Percentiles rank a stretch among this genome's conserved stretches.
Evolutionary conservation across 768 basidiomycete species (phyloP).

Genomic region (Tylopilus rubrobrunneus): DNA sequence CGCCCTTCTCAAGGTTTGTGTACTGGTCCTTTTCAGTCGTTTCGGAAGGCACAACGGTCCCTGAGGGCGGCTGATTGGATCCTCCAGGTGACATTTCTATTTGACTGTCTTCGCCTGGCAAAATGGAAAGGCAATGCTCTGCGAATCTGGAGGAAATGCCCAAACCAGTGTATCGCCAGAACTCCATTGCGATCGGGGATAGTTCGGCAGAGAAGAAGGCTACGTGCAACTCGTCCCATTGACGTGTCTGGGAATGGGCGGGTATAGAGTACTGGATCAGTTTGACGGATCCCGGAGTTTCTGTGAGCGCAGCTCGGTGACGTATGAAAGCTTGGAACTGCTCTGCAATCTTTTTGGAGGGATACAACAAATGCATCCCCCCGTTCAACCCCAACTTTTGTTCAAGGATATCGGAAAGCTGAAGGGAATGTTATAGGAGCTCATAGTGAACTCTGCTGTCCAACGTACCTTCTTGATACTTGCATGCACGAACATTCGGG

Average conservation of each 20-base stretch:
- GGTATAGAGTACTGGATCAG: slow-evolving; percentile 70
- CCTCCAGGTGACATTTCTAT: slow-evolving; percentile 21
- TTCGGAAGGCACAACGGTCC: too few species aligned
- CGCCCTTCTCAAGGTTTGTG: too few species aligned
- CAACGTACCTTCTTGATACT: too few species aligned
- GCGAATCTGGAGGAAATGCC: slow-evolving; percentile 88
- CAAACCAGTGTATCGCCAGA: slow-evolving; percentile 93
- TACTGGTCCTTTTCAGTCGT: too few species aligned
- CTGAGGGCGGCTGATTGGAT: slow-evolving; percentile 5
- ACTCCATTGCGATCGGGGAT: slow-evolving; percentile 72
- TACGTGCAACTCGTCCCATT: slow-evolving; percentile 69
- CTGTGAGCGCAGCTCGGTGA: slow-evolving; percentile 39
- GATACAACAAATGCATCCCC: too few species aligned
- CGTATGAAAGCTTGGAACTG: slow-evolving; percentile 74
- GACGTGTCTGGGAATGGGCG: slow-evolving; percentile 23
- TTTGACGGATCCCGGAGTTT: slow-evolving; percentile 45
- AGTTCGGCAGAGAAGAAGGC: slow-evolving; percentile 66
- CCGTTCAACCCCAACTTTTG: too few species aligned
- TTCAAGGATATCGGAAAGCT: too few species aligned
- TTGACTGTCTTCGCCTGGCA: slow-evolving; percentile 42
- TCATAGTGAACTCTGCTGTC: too few species aligned
- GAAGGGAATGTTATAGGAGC: too few species aligned
- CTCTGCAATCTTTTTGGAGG: slow-evolving; percentile 68
- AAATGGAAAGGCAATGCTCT: slow-evolving; percentile 72
- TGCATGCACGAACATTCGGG: too few species aligned